Evolutionary conservation across 345 rosid species (phyloP).

Genomic region (Eucalyptus curtisii): DNA sequence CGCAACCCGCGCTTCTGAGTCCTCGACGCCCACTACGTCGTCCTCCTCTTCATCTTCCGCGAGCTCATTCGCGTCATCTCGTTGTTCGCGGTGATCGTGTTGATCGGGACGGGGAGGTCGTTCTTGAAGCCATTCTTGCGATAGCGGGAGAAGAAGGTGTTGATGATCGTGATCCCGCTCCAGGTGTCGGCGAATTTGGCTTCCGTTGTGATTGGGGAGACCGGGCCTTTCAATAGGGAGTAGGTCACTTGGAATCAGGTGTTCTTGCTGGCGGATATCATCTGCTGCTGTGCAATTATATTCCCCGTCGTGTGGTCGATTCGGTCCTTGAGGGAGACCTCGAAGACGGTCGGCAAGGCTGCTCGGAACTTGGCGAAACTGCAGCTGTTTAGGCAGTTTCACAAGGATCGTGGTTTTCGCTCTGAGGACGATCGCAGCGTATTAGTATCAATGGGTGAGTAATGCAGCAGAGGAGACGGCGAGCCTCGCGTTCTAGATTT

Average conservation of each 20-base stretch:
- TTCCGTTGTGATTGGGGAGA: constrained; percentile 68
- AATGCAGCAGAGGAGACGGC: constrained; percentile 74
- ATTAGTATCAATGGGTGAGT: constrained; percentile 84
- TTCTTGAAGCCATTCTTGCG: constrained; percentile 81
- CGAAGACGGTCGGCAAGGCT: constrained; percentile 78
- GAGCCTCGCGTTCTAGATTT: constrained; percentile 28
- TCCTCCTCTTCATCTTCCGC: constrained; percentile 52
- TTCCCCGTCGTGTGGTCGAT: constrained; percentile 97
- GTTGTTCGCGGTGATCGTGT: constrained; percentile 70
- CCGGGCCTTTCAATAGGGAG: constrained; percentile 74
- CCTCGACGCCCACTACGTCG: constrained; percentile 58
- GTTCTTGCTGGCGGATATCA: constrained; percentile 66
- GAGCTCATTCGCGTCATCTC: constrained; percentile 60
- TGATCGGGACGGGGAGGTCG: constrained; percentile 95
- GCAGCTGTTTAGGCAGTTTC: constrained; percentile 77
- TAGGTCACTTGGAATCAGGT: constrained; percentile 94
- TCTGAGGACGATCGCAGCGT: constrained; percentile 68
- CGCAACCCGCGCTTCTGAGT: constrained; percentile 69
- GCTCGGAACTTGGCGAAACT: constrained; percentile 74
- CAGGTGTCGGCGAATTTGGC: constrained; percentile 89
- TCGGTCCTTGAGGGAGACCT: constrained; percentile 58
- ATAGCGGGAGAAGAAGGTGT: constrained; percentile 82
- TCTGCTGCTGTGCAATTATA: constrained; percentile 83
- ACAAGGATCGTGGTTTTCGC: constrained; percentile 88
- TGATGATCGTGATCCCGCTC: constrained; percentile 81